A percentile compares a stretch with the other conserved stretches of the same genome.
Conservation (phyloP, 2,329 filamentous ascomycete genomes). For the Nemania serpens region DNA sequence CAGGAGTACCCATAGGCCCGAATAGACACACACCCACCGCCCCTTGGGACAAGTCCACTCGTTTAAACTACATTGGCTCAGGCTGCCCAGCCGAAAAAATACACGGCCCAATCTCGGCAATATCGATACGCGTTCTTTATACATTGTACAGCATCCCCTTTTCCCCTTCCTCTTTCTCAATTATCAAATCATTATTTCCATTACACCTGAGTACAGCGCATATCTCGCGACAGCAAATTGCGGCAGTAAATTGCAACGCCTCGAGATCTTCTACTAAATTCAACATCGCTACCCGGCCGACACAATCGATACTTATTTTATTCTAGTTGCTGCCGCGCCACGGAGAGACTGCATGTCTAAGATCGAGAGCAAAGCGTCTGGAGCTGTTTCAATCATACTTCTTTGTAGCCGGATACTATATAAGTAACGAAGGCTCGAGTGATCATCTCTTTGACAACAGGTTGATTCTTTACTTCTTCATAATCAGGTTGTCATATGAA, state of each 20-base stretch:
- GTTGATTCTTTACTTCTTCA: background rate
- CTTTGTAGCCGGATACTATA: background rate
- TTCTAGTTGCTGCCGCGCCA: no score
- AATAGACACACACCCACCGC: no score
- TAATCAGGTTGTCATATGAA: background rate
- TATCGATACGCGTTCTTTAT: constrained; percentile 14
- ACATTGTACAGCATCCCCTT: background rate
- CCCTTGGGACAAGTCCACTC: no score
- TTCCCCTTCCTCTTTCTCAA: background rate
- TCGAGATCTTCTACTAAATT: background rate
- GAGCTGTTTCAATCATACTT: background rate
- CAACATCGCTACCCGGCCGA: background rate
- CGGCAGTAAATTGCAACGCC: background rate
- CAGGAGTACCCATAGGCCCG: no score
- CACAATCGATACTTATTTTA: background rate
- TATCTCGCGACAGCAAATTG: background rate
- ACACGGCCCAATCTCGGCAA: background rate
- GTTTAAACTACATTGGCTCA: no score
- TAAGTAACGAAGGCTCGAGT: no score
- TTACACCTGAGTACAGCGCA: background rate
- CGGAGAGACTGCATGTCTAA: no score
- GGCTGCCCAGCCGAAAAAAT: no score
- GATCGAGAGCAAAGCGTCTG: no score
- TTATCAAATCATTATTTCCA: background rate
- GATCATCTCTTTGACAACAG: background rate